Conservation (phyloP, 495 filamentous ascomycete genomes). For the Lasiosphaeria miniovina region DNA sequence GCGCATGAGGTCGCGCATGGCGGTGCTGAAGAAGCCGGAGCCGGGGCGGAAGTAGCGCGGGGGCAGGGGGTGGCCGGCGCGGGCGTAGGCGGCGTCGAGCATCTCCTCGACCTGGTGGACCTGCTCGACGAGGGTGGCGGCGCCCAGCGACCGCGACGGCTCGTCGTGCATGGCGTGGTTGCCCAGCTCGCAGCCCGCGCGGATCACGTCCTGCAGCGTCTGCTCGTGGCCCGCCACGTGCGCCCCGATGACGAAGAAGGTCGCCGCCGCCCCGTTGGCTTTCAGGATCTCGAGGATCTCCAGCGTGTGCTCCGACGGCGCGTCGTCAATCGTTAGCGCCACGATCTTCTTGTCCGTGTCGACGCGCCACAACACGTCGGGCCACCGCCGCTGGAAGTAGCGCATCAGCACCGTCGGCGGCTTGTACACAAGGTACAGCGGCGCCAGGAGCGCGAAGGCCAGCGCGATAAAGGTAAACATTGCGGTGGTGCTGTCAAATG, state of each 20-base stretch:
- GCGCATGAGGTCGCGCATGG: constrained; percentile 57
- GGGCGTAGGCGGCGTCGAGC: constrained; percentile 54
- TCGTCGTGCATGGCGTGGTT: constrained; percentile 89
- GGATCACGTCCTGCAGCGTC: constrained; percentile 58
- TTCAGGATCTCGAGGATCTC: constrained; percentile 54
- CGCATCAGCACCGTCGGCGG: constrained; percentile 64
- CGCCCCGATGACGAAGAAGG: constrained; percentile 76
- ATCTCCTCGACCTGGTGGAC: constrained; percentile 46
- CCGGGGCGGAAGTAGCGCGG: constrained; percentile 72
- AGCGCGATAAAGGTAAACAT: constrained; percentile 15
- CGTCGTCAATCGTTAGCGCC: constrained; percentile 83
- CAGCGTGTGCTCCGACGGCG: constrained; percentile 66
- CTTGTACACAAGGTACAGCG: constrained; percentile 69
- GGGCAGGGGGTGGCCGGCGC: constrained; percentile 23
- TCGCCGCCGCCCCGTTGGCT: constrained; percentile 64
- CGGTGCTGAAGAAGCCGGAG: constrained; percentile 70
- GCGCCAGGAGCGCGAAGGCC: constrained; percentile 45
- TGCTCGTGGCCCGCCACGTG: constrained; percentile 63
- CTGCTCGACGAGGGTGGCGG: constrained; percentile 40
- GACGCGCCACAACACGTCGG: constrained; percentile 65
- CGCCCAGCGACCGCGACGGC: constrained; percentile 50
- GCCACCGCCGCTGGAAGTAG: constrained; percentile 67
- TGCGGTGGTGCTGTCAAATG: too few relatives aligned
- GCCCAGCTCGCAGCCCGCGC: constrained; percentile 65
- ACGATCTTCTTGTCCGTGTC: constrained; percentile 52